Conservation (phyloP, 805 yeast genomes). For the Teunomyces barrocoloradensis region DNA sequence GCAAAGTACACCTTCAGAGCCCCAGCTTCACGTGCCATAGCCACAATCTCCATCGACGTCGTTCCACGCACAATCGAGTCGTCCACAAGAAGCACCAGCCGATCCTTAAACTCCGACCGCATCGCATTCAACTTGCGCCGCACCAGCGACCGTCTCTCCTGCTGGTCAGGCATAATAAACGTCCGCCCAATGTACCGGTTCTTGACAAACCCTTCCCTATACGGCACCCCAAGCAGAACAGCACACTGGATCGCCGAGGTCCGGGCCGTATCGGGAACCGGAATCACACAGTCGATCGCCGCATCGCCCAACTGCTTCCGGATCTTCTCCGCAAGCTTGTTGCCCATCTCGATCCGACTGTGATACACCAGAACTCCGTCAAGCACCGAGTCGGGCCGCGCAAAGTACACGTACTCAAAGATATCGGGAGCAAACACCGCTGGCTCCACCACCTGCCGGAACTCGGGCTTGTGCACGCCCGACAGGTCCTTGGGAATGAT, state of each 20-base stretch:
- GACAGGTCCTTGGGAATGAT: conserved; percentile 73
- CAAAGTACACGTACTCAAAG: conserved; percentile 96
- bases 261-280: conserved; percentile 98
- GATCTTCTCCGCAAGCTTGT: conserved; percentile 76
- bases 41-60: conserved; percentile 91
- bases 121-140: conserved; percentile 94
- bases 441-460: conserved; percentile 80
- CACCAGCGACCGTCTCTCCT: conserved; percentile 88
- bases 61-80: conserved; percentile 98
- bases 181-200: conserved; percentile 97
- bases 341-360: conserved; percentile 92
- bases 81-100: conserved; percentile 86
- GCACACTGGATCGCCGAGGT: conserved; percentile 93
- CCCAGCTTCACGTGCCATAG: conserved; percentile 99
- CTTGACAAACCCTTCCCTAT: conserved; percentile 95
- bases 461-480: conserved; percentile 59
- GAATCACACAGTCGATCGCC: conserved; percentile 89
- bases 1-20: conserved; percentile 95
- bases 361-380: conserved; percentile 97
- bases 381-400: conserved; percentile 92
- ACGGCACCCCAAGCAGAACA: conserved; percentile 72
- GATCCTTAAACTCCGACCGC: conserved; percentile 85
- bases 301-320: conserved; percentile 37
- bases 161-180: conserved; percentile 97
- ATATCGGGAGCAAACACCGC: conserved; percentile 88